phyloP scores from a whole-genome alignment of 305 asterid genomes.

The Fraxinus sp. region DNA sequence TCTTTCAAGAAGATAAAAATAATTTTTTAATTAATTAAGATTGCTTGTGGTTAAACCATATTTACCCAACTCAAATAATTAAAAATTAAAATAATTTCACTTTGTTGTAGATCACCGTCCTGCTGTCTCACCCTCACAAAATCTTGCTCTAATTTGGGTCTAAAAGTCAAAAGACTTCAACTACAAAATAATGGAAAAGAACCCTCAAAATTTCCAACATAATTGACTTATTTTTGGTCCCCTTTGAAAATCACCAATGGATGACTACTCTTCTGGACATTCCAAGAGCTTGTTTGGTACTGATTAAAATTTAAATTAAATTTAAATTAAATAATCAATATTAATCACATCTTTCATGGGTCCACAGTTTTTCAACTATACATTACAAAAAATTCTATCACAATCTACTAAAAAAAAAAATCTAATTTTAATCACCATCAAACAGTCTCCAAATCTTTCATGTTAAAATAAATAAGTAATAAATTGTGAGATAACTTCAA shows the following conservation, averaged over 20 bases:
- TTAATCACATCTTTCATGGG: too few species aligned
- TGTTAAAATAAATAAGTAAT: background rate
- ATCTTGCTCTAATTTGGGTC: background rate
- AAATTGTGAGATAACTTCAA: background rate
- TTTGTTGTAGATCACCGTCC: background rate
- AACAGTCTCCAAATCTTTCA: background rate
- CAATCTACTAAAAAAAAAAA: too few species aligned
- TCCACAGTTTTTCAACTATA: too few species aligned
- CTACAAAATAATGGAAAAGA: background rate
- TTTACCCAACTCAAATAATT: background rate
- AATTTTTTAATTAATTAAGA: too few species aligned
- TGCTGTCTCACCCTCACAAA: background rate
- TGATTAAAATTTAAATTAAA: too few species aligned
- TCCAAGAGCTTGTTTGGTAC: too few species aligned
- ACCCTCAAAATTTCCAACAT: background rate
- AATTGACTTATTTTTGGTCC: background rate
- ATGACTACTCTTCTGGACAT: background rate
- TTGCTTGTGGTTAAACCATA: background rate
- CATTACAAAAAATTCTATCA: too few species aligned
- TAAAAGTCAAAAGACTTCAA: background rate
- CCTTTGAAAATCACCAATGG: background rate
- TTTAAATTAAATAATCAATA: too few species aligned
- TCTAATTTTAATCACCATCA: too few species aligned
- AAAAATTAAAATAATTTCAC: background rate
- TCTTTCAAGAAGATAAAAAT: too few species aligned